phyloP scores from a whole-genome alignment of 2,329 filamentous ascomycete genomes.

The Arthrobotrys conoides region DNA sequence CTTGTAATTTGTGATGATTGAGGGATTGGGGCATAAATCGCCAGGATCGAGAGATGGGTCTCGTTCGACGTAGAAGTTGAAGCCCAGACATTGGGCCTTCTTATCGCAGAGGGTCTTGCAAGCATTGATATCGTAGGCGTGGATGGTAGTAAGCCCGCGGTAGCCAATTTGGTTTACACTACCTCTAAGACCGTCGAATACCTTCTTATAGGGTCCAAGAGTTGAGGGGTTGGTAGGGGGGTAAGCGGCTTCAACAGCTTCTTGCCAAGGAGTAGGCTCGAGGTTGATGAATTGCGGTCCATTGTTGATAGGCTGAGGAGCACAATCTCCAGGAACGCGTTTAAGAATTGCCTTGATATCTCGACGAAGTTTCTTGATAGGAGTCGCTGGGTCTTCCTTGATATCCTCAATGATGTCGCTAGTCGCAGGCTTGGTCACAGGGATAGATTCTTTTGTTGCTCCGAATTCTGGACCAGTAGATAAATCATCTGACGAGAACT shows the following conservation, averaged over 20 bases:
- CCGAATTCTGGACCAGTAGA: conserved; percentile 43
- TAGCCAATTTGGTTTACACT: conserved; percentile 62
- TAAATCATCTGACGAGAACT: conserved; percentile 29
- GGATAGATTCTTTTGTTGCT: conserved; percentile 45
- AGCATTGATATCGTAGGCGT: conserved; percentile 59
- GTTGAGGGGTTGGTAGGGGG: conserved; percentile 55
- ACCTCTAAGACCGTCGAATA: conserved; percentile 64
- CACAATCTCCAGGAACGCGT: conserved; percentile 44
- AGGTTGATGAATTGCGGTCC: conserved; percentile 42
- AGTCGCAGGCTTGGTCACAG: conserved; percentile 25
- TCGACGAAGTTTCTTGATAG: conserved; percentile 32
- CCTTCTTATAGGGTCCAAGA: conserved; percentile 64
- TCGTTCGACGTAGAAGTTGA: conserved; percentile 63
- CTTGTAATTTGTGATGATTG: conserved; percentile 67
- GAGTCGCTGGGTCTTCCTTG: conserved; percentile 44
- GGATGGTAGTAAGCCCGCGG: conserved; percentile 63
- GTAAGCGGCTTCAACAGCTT: conserved; percentile 26
- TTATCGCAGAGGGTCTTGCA: conserved; percentile 62
- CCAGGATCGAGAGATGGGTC: conserved; percentile 63
- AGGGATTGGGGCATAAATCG: conserved; percentile 66
- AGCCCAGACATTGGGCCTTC: conserved; percentile 60
- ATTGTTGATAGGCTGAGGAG: conserved; percentile 33
- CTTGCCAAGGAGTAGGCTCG: conserved; percentile 32
- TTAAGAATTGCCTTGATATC: conserved; percentile 4
- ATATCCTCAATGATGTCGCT: conserved; percentile 33